Base-by-base conservation (phyloP, 805 yeast species). In the Komagataella pseudopastoris region DNA sequence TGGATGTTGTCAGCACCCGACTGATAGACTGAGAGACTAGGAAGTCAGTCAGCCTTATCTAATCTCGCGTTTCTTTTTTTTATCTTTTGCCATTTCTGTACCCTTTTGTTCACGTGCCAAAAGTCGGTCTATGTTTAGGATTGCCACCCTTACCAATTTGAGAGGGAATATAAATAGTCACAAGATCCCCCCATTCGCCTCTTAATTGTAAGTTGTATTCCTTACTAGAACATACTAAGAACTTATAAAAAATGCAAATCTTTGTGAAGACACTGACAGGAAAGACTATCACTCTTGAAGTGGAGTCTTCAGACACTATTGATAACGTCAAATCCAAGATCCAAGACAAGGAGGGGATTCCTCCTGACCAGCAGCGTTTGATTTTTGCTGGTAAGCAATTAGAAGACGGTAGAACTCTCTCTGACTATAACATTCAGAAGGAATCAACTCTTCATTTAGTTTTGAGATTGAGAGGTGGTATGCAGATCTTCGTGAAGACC, bases 251-350 rank as follows among this genome's bases (percentile, higher is more conserved):
- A 30, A 76, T 76, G 81, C 81, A 76, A 69, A 76, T 76, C 74
- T 83, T 83, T 76, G 89, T 84, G 72, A 83, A 83, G 74, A 83
- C 89, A 71, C 78, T 83, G 71, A 83, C 89, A 62, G 89, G 89
- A 80, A 83, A 83, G 80, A 85, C 96, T 71, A 89, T 89, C 77
- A 89, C 96, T 80, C 84, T 89, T 68, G 97, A 89, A 81, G 97
- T 70, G 23, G 74, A 70, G 55, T 69, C 74, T 20, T 70, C 74
- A 4, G 74, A 70, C 64, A 66, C 77, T 47, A 66, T 67, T 47
- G 76, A 73, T 56, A 67, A 64, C 51, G 70, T 73, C 56, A 70
- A 69, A 63, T 62, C 71, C 24, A 69, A 70, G 61, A 68, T 69
- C 47, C 72, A 70, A 55, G 71, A 67, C 58, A 67, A 68, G 63